Conservation (phyloP, 169 alveolate genomes). For the Eimeria tenella region DNA sequence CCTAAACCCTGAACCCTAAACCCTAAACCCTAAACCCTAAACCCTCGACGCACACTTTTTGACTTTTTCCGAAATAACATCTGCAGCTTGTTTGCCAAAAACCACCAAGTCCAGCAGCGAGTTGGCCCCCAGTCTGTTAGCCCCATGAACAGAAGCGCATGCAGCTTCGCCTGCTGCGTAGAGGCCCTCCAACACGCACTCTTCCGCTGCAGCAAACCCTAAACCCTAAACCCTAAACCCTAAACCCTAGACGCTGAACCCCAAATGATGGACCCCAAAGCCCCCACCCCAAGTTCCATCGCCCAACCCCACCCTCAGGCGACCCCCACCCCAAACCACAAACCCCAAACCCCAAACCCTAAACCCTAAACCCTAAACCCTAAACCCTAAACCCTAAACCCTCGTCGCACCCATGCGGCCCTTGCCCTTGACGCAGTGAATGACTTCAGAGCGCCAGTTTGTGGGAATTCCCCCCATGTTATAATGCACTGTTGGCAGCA, state of each 20-base stretch:
- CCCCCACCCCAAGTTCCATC: too few relatives aligned
- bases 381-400: not conserved
- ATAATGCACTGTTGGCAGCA: constrained; percentile 99
- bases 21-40: too few relatives aligned
- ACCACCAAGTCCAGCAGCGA: constrained; percentile 97
- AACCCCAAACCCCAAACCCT: too few relatives aligned
- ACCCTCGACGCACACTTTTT: constrained; percentile 84
- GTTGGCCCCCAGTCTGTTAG: constrained; percentile 99
- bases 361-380: not conserved
- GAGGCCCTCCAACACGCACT: constrained; percentile 95
- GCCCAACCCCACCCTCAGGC: constrained; percentile 94
- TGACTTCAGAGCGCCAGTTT: constrained; percentile 96
- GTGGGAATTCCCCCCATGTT: constrained; percentile 99
- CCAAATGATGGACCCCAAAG: not conserved
- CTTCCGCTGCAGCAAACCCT: constrained; percentile 81
- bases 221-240: constrained; percentile 7
- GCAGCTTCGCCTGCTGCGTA: constrained; percentile 97
- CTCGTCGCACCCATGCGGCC: not conserved
- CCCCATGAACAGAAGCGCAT: constrained; percentile 99
- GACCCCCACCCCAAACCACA: constrained; percentile 80
- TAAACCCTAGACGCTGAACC: not conserved
- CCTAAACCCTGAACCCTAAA: not conserved
- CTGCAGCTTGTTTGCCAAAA: constrained; percentile 98
- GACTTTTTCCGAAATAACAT: constrained; percentile 91
- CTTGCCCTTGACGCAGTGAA: not conserved